phyloP scores from a whole-genome alignment of 352 stramenopile species.

The Phytophthora idaei region DNA sequence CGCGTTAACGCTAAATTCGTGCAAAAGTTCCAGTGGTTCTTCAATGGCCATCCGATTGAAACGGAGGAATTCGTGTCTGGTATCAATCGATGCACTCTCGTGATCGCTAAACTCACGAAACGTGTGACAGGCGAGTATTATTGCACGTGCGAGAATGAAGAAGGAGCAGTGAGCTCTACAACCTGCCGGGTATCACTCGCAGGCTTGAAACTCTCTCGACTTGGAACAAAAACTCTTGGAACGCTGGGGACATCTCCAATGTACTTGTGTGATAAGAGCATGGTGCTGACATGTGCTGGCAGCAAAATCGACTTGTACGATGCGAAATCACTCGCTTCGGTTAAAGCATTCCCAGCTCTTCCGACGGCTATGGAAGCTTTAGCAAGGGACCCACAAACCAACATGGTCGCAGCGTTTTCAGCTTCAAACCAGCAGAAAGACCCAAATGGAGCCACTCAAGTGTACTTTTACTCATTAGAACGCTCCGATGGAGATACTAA shows the following conservation, averaged over 20 bases:
- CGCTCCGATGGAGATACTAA: background rate
- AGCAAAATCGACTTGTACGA: slow-evolving; percentile 31
- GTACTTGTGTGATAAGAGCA: slow-evolving; percentile 20
- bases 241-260: slow-evolving; percentile 33
- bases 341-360: slow-evolving; percentile 28
- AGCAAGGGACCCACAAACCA: slow-evolving; percentile 13
- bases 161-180: slow-evolving; percentile 43
- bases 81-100: slow-evolving; percentile 39
- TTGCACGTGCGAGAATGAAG: slow-evolving; percentile 71
- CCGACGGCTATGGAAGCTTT: slow-evolving; percentile 11
- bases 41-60: slow-evolving; percentile 40
- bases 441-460: slow-evolving; percentile 5
- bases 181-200: slow-evolving; percentile 42
- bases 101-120: slow-evolving; percentile 46
- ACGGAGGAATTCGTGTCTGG: slow-evolving; percentile 27
- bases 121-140: slow-evolving; percentile 59
- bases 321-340: slow-evolving; percentile 20
- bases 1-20: slow-evolving; percentile 50
- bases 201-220: slow-evolving; percentile 24
- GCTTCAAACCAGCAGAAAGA: slow-evolving; percentile 5
- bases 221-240: slow-evolving; percentile 37
- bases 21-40: slow-evolving; percentile 56
- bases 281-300: slow-evolving; percentile 21
- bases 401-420: slow-evolving; percentile 24
- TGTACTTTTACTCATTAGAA: slow-evolving; percentile 39